Conservation (phyloP, 768 basidiomycete genomes). For the Leccinum imitatum region DNA sequence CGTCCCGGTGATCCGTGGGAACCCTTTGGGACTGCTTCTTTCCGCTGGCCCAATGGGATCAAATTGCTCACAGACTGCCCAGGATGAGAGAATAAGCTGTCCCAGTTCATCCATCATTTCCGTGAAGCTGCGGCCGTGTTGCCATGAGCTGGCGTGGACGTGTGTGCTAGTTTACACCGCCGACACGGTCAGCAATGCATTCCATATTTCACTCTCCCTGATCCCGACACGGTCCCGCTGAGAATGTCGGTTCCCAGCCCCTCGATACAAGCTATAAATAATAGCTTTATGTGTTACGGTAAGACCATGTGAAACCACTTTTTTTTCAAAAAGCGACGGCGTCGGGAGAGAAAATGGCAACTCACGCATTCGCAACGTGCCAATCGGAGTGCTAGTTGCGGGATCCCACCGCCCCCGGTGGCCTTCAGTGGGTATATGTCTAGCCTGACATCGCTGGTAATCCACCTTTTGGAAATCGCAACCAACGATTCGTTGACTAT, state of each 20-base stretch:
- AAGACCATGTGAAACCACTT: background rate
- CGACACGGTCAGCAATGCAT: slow-evolving; percentile 8
- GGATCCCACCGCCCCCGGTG: background rate
- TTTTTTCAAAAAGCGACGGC: background rate
- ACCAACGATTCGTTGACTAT: background rate
- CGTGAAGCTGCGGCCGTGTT: slow-evolving; percentile 8
- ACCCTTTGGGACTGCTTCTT: background rate
- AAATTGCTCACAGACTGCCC: slow-evolving; percentile 9
- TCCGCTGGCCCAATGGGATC: slow-evolving; percentile 4
- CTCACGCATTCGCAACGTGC: too few species aligned
- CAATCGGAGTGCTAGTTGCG: background rate
- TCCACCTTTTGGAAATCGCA: background rate
- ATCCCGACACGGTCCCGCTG: background rate
- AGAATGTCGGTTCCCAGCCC: background rate
- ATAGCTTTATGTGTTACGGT: background rate
- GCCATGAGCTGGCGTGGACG: slow-evolving; percentile 1
- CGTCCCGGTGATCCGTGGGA: slow-evolving; percentile 24
- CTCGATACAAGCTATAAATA: background rate
- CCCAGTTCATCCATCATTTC: background rate
- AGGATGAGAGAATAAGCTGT: slow-evolving; percentile 21
- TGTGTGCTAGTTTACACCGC: slow-evolving; percentile 8
- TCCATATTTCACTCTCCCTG: background rate
- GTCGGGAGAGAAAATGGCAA: background rate
- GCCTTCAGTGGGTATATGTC: background rate
- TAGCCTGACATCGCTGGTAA: background rate